Evolutionary conservation across 169 alveolate species (phyloP), one percentile per base, ranked within the genome.

Genomic region (Plasmodium coatneyi): DNA sequence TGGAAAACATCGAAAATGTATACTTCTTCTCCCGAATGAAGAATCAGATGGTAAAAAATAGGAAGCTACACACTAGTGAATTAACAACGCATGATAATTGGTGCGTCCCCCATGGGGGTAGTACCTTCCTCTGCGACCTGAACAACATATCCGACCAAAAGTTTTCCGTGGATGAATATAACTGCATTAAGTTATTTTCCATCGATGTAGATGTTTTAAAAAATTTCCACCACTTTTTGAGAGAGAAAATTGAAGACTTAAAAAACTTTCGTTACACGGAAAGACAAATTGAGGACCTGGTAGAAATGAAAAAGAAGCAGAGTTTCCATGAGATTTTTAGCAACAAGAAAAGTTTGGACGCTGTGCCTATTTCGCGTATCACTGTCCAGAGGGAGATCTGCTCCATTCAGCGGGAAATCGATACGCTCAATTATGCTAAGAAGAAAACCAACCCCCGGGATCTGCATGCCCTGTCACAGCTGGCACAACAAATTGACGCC

Each of bases 201-300:
- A 43, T 78, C 1, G 71, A 89, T 79, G 2, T 80, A 22, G 83
- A 89, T 56, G 25, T 89, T 22, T 79, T 89, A 46, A 79, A 89
- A 89, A 80, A 60, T 6, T 89, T 89, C 34, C 46, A 78, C 79
- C 49, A 78, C 0, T 89, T 89, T 72, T 56, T 89, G 46, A 89
- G 74, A 80, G 94, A 89, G 41, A 89, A 89, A 89, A 89, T 66
- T 10, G 94, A 89, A 89, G 94, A 89, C 34, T 39, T 89, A 79
- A 89, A 89, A 89, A 89, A 89, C 39, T 89, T 89, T 34, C 90
- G 71, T 79, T 89, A 71, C 16, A 89, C 94, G 3, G 94, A 89
- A 19, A 89, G 71, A 32, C 94, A 89, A 80, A 79, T 89, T n/a
- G 83, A 76, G 43, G 83, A 89, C 32, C 28, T 89, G 32, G 87